These are phyloP conservation scores for Chytriomyces sp. DNA, from an alignment of 192 early-diverging fungal species.

Conservation along the genomic window DNA sequence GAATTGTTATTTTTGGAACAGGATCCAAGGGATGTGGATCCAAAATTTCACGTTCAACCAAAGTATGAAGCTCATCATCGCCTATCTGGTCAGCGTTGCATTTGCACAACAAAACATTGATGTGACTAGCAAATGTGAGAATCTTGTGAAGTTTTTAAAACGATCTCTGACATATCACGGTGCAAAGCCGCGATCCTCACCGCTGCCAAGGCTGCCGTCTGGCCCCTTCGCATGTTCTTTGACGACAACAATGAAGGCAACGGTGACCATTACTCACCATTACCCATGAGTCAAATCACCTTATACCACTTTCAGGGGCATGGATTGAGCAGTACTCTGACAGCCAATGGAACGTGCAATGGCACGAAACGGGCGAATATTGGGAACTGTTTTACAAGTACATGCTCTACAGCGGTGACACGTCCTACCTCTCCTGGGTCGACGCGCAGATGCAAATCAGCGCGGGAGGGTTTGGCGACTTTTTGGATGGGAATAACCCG, in stretches of 20 bases:
- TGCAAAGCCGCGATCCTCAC: constrained; percentile 2
- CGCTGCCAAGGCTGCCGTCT: constrained; percentile 8
- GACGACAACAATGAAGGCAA: neutral
- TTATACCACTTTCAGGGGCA: no score
- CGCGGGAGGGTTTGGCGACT: constrained; percentile 16
- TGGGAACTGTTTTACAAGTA: constrained; percentile 25
- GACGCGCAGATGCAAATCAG: constrained; percentile 8
- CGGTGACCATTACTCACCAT: no score
- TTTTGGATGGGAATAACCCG: constrained; percentile 10
- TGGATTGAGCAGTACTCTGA: neutral
- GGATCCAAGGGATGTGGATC: no score
- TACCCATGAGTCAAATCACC: no score
- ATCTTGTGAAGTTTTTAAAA: no score
- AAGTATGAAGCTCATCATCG: no score
- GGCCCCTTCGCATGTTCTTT: constrained; percentile 5
- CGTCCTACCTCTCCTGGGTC: constrained; percentile 6
- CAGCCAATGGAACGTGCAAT: constrained; percentile 22
- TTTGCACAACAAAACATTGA: constrained; percentile 8
- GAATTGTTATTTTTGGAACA: no score
- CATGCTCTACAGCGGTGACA: constrained; percentile 9
- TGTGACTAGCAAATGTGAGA: neutral
- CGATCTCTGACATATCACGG: no score
- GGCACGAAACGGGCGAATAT: constrained; percentile 27
- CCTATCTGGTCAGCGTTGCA: no score
- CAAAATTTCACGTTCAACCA: no score